Base-by-base conservation (phyloP, 371 early-diverging fungal genomes). In the Mortierella sp. region DNA sequence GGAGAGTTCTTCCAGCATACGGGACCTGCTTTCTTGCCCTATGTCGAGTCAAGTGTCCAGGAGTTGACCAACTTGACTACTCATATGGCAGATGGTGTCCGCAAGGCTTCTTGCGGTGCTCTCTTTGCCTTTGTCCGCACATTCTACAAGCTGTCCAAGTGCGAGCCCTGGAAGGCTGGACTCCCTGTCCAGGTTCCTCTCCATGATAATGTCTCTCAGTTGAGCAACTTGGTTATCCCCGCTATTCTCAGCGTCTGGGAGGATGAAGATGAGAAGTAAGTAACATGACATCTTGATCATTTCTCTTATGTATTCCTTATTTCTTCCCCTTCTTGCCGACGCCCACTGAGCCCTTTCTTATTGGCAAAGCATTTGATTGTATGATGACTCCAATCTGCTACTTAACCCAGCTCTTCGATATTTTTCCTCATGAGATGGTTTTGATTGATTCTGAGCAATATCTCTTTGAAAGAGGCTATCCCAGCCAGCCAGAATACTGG, bases 1-100 rank as follows among this genome's bases (percentile, higher is more conserved):
- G 95, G 93, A 57, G 94, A 95, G 77, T 72, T 96, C 37, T 96
- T 96, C 84, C 89, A 89, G 70, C 89, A 90, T 66, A 92, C 96
- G 1, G 76, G 86, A 5, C 52, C 84, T 7, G 86, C 90, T 58
- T 96, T 95, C 79, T 74, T 96, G 82, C 95, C 96, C 6, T 96
- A 93, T 64, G 90, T 95, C 37, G 90, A 92, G 57, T 76, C 84
- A 23, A 83, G 89, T 37, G 81, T 94, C 25, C 81, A 89, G 57
- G 90, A 90, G 53, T 74, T 94, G 64, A 72, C 89, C 18, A 74
- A 84, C 57, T 83, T 95, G 21, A 84, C 90, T 46, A 86, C 82
- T 28, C 94, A 96, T 79, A 84, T 91, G 64, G 88, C 91, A n/a
- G 95, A 95, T 59, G 91, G 89, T 64, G 94, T 94, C 45, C 91